These are phyloP conservation scores for Mycena polygramma DNA, from an alignment of 768 basidiomycete species.

Conservation along the genomic window DNA sequence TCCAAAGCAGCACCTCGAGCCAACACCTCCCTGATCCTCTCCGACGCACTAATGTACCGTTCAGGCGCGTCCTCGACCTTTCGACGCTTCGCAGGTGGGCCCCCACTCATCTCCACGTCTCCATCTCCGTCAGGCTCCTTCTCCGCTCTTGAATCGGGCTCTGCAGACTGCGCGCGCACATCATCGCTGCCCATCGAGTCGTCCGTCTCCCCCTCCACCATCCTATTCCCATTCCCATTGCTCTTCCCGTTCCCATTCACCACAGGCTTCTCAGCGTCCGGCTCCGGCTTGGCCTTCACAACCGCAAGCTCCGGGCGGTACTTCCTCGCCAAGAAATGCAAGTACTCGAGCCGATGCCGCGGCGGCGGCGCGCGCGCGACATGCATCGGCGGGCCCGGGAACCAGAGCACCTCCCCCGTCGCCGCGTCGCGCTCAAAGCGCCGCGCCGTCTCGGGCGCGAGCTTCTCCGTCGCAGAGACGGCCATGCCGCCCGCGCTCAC, in stretches of 20 bases:
- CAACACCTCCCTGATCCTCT: constrained; percentile 29
- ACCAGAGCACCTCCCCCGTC: constrained; percentile 80
- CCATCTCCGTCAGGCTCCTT: not conserved
- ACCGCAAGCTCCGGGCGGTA: constrained; percentile 20
- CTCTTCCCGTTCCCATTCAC: constrained; percentile 20
- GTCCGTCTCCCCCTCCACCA: not conserved
- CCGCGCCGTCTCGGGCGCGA: constrained; percentile 64
- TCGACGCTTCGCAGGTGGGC: constrained; percentile 32
- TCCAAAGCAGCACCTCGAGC: not conserved
- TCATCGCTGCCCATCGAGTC: constrained; percentile 26
- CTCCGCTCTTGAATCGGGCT: not conserved
- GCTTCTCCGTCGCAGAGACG: constrained; percentile 59
- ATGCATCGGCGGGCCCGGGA: constrained; percentile 74
- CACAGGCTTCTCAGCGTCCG: not conserved
- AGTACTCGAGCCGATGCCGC: constrained; percentile 64
- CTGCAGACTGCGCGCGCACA: not conserved
- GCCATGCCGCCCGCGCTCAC: constrained; percentile 61
- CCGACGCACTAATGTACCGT: constrained; percentile 32
- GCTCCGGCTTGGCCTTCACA: not conserved
- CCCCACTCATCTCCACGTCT: constrained; percentile 7
- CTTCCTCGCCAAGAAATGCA: constrained; percentile 61
- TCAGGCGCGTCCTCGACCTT: constrained; percentile 7
- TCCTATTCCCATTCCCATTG: constrained; percentile 12
- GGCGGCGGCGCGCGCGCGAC: constrained; percentile 52
- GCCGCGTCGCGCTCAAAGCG: constrained; percentile 75